Percentiles rank a stretch among this genome's conserved stretches.
Evolutionary conservation across 306 rosid genomes (phyloP).

Genomic region (Pyrus betulifolia): DNA sequence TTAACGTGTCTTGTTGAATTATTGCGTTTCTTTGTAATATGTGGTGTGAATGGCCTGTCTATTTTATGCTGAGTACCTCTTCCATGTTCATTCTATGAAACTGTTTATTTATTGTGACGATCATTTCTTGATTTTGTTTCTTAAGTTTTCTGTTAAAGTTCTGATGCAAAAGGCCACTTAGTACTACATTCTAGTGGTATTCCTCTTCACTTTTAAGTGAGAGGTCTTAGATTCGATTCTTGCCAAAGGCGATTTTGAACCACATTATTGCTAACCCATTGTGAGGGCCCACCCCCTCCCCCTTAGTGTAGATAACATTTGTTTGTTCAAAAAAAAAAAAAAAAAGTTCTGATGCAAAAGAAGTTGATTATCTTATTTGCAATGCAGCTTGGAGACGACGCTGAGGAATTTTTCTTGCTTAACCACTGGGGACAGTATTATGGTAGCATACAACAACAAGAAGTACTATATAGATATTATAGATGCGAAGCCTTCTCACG

Average conservation of each 20-base stretch:
- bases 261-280: no score
- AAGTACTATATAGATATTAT: constrained; percentile 89
- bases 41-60: background rate
- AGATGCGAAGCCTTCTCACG: constrained; percentile 80
- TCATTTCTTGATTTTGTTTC: background rate
- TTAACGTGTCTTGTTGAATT: background rate
- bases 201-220: no score
- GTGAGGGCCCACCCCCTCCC: no score
- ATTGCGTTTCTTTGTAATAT: background rate
- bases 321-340: no score
- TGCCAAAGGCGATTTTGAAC: no score
- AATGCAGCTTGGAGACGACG: constrained; percentile 82
- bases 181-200: no score
- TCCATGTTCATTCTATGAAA: background rate
- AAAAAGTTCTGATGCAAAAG: background rate
- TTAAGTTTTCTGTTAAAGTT: background rate
- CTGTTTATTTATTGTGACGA: background rate
- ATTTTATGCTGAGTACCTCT: background rate
- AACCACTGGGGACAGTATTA: constrained; percentile 90
- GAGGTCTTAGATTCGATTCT: no score
- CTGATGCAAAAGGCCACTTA: no score
- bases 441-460: constrained; percentile 96
- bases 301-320: no score
- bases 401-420: constrained; percentile 91
- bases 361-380: background rate